Conservation (phyloP, 805 yeast species). For the Saccharomyces cerevisiae region DNA sequence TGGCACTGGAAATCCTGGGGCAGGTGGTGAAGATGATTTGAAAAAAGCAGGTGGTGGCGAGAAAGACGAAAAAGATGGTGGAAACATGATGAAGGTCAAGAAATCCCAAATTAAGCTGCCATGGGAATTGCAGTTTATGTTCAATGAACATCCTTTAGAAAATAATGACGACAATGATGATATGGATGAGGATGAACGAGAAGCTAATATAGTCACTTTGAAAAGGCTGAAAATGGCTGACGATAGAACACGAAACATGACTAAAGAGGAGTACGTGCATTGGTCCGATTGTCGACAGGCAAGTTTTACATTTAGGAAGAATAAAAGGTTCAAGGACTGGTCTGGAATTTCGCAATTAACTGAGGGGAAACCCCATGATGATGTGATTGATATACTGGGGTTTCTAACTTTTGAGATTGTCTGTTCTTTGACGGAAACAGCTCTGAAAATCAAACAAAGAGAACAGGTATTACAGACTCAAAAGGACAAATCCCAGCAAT, state of each 20-base stretch:
- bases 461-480: constrained; percentile 45
- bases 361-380: constrained; percentile 90
- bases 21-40: constrained; percentile 33
- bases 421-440: constrained; percentile 87
- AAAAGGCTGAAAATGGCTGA: constrained; percentile 87
- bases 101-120: constrained; percentile 79
- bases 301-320: constrained; percentile 87
- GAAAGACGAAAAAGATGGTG: constrained; percentile 36
- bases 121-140: constrained; percentile 94
- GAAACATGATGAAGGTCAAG: constrained; percentile 47
- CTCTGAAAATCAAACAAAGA: constrained; percentile 65
- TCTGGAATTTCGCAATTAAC: constrained; percentile 77
- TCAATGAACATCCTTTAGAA: constrained; percentile 78
- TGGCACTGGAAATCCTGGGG: constrained; percentile 40
- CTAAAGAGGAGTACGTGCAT: constrained; percentile 94
- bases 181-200: constrained; percentile 82
- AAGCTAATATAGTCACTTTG: constrained; percentile 80
- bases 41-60: constrained; percentile 14
- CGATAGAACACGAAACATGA: constrained; percentile 88
- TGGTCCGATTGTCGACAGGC: constrained; percentile 99
- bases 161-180: constrained; percentile 56
- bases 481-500: constrained; percentile 31
- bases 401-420: constrained; percentile 94
- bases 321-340: constrained; percentile 95
- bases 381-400: constrained; percentile 91